Base-by-base conservation (phyloP, 2,329 filamentous ascomycete genomes). In the Emergomyces pasteurianus region DNA sequence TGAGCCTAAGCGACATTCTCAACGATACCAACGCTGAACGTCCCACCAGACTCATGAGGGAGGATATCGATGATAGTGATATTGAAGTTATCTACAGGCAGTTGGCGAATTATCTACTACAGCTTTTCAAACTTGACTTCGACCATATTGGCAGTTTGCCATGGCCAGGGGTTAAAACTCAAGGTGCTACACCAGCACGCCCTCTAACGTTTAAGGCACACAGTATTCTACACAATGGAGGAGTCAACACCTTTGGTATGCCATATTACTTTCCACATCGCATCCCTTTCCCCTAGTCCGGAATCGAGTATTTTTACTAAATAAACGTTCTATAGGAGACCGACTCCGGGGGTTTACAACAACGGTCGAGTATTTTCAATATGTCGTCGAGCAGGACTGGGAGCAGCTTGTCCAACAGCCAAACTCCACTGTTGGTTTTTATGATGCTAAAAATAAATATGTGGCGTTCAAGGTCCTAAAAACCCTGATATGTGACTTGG, bases 1-100 rank as follows among this genome's bases (percentile, higher is more conserved):
- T 69, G 43, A 64, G 66, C 63, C 68, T 71, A 57, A 63, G 54
- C 36, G 63, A 66, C 26, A 47, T 71, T 59, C 63, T 70, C 4
- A 58, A 38, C 28, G 65, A 70, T 56, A 65, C 78, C 72, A 3
- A 72, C 70, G 14, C 69, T 66, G 63, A 80, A 74, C 16, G 80
- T 64, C 52, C 72, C 18, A 67, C 69, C 10, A 75, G 73, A 2
- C 77, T 79, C 40, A 81, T 72, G 36, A 67, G 64, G 47, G 68
- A 68, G 57, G 67, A 72, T 49, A 66, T 72, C 59, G 66, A 60
- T 26, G 65, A 69, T 54, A 31, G 31, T 42, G 62, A 71, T 61
- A 61, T 72, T 53, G 66, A 71, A 58, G 2, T 62, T 61, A 66
- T 70, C 50, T 71, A 71, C 43, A 67, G 64, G 36, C 67, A 70